Base-by-base conservation (phyloP, 1,284 basidiomycete species). In the Earliella scabrosa region DNA sequence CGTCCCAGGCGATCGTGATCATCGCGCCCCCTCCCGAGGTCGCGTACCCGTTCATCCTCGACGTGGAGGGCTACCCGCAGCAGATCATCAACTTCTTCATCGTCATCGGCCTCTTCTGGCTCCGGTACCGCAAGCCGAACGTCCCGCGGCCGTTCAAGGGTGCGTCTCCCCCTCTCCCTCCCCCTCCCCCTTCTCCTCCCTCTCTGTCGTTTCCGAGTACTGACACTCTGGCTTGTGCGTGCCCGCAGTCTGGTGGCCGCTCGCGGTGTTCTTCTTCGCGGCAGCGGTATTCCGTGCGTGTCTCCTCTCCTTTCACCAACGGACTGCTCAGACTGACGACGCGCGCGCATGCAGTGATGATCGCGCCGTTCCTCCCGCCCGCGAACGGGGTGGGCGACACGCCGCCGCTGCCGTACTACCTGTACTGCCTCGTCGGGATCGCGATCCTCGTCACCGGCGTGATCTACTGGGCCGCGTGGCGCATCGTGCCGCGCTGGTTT, bases 21-120 rank as follows among this genome's bases (percentile, higher is more conserved):
- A 64, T 82, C 21, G 75, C 74, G 1, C 77, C 84, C 0, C 88
- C 87, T 4, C 80, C 86, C 0, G 82, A 83, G 1, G 87, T 89
- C 63, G 86, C 85, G 0, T 90, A 87, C 63, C 75, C 85, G 11
- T 87, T 90, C 69, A 77, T 87, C 56, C 76, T 89, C 1, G 81
- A 86, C 53, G 71, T 87, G 2, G 75, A 83, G 61, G 81, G 81
- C 6, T 87, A 87, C 61, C 85, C 85, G 9, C 45, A 32, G 36
- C 82, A 85, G 54, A 82, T 85, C 39, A 78, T 86, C 62, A 81
- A 82, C 65, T 66, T 85, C 3, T 81, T 83, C 58, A 77, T 87
- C 50, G 76, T 85, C 36, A 43, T 80, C 18, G 85, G 83, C 14
- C 73, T 87, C 3, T 82, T 87, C 66, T 86, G 77, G 73, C 70